Base-by-base conservation (phyloP, 805 yeast species). In the Pichia insulana region DNA sequence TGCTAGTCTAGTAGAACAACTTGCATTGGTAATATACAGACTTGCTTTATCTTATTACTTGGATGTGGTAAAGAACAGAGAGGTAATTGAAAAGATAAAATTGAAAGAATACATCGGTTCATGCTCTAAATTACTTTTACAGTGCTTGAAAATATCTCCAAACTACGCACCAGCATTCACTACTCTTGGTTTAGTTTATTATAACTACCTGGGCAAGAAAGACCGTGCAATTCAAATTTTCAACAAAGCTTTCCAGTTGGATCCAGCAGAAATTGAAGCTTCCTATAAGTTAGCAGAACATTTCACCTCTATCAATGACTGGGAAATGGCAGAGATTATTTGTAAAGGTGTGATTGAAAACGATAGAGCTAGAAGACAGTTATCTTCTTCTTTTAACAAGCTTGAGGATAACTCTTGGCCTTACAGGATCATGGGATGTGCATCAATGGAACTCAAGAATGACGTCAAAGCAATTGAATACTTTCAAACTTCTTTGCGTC, bases 201-300 rank as follows among this genome's bases (percentile, higher is more conserved):
- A 72, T 4, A 70, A 73, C 2, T 65, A 71, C 45, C 78, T 70
- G 46, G 61, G 67, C 9, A 96, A 88, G 54, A 56, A 62, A 22
- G 63, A 65, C 0, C 73, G 92, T 37, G 95, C 97, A 0, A 78
- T 79, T 41, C 87, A 86, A 56, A 88, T 96, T 59, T 90, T 81
- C 58, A 78, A 81, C 57, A 85, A 80, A 54, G 96, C 97, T 0
- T 84, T 90, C 57, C 97, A 90, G 54, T 63, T 90, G 26, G 92
- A 88, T 59, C 72, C 80, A 0, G 74, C 81, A 12, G 94, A 92
- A 55, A 63, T 83, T 8, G 64, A 61, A 1, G 85, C 98, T 1
- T 95, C 95, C 0, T 70, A 72, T 50, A 74, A 75, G 46, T 69
- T 92, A 43, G 85, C 86, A 4, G 70, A 73, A 20, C 79, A 77